A percentile compares a stretch with the other conserved stretches of the same genome.
Evolutionary conservation across 768 basidiomycete genomes (phyloP).

Genomic region (Hericium coralloides): DNA sequence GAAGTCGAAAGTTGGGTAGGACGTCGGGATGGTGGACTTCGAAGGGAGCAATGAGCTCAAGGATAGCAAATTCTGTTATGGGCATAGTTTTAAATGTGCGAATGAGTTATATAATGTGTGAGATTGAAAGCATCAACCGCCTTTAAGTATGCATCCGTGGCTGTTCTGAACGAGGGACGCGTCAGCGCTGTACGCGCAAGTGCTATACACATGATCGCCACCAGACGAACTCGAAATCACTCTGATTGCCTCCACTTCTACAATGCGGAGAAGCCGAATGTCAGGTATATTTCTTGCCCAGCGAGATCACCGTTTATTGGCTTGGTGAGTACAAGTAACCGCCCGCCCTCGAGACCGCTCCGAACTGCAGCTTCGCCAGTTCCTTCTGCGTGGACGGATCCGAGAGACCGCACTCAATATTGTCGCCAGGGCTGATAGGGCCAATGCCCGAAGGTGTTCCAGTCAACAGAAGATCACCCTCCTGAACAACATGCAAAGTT

Average conservation of each 20-base stretch:
- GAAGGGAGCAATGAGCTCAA: background rate
- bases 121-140: no score
- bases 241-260: no score
- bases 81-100: background rate
- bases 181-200: background rate
- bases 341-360: conserved; percentile 54
- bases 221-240: no score
- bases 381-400: conserved; percentile 42
- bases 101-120: background rate
- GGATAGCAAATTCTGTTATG: background rate
- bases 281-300: no score
- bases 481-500: conserved; percentile 33
- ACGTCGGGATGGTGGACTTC: background rate
- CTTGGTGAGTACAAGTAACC: conserved; percentile 47
- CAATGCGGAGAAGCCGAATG: no score
- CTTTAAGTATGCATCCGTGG: no score
- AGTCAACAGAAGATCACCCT: conserved; percentile 86
- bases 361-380: conserved; percentile 57
- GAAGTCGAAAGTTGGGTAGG: background rate
- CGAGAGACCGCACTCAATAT: conserved; percentile 62
- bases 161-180: background rate
- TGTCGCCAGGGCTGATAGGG: conserved; percentile 65
- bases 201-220: no score
- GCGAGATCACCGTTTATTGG: no score
- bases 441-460: conserved; percentile 93